Percentiles rank a stretch among this genome's conserved stretches.
phyloP scores from a whole-genome alignment of 345 rosid species.

The Kandelia obovata region DNA sequence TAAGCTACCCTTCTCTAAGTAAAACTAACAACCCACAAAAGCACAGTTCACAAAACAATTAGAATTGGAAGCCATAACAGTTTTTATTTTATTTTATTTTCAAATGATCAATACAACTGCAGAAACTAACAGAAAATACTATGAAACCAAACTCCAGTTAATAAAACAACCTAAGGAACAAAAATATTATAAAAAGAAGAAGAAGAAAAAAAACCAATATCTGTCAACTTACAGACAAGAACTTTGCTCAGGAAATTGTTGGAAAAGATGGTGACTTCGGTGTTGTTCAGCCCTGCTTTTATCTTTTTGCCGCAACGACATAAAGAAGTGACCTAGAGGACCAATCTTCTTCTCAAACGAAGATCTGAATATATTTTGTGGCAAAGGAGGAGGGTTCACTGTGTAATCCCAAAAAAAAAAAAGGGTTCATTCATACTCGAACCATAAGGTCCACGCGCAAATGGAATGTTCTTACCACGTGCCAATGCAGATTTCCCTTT shows the following conservation, averaged over 20 bases:
- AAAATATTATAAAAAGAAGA: too few species aligned
- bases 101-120: neutral
- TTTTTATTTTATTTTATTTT: too few species aligned
- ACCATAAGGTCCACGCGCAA: too few species aligned
- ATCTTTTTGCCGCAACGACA: neutral
- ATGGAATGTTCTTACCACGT: too few species aligned
- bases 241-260: neutral
- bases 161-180: too few species aligned
- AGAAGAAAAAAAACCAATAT: neutral
- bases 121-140: neutral
- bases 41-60: neutral
- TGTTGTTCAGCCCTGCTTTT: neutral
- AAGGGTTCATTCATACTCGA: too few species aligned
- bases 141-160: neutral
- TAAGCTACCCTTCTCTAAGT: neutral
- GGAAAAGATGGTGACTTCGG: slow-evolving; percentile 8
- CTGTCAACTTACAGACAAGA: neutral
- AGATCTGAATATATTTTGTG: too few species aligned
- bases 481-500: too few species aligned
- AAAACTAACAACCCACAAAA: neutral
- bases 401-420: too few species aligned
- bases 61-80: too few species aligned
- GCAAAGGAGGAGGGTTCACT: too few species aligned
- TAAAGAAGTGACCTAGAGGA: slow-evolving; percentile 1
- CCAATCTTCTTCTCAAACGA: neutral